Conservation (phyloP, 257 asterid species). For the Ocimum tenuiflorum region DNA sequence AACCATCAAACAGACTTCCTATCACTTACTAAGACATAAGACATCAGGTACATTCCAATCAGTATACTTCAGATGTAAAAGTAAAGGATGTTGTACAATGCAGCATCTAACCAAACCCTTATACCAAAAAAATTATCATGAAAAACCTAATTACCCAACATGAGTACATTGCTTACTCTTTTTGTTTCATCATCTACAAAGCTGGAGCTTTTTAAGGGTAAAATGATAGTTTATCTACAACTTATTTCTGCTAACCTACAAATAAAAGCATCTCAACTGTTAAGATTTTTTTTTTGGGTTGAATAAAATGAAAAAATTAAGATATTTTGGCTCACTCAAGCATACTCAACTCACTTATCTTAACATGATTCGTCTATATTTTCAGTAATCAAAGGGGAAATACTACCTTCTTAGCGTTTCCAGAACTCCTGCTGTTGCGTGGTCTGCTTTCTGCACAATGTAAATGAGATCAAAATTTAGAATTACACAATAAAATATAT, state of each 20-base stretch:
- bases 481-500: background rate
- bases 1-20: no score
- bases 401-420: constrained; percentile 47
- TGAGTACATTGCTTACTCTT: background rate
- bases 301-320: background rate
- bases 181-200: background rate
- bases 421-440: constrained; percentile 32
- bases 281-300: no score
- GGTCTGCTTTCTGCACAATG: constrained; percentile 54
- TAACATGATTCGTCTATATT: no score
- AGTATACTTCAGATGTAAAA: background rate
- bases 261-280: background rate
- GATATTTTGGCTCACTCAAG: background rate
- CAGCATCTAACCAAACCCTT: background rate
- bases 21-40: background rate
- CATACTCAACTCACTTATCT: background rate
- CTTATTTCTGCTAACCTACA: background rate
- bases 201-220: background rate
- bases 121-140: background rate
- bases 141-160: background rate
- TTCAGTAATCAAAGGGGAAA: background rate
- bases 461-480: constrained; percentile 13
- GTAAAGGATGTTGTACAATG: constrained; percentile 1
- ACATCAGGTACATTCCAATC: background rate
- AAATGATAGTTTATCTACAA: background rate